phyloP scores from a whole-genome alignment of 2,329 filamentous ascomycete species.

The Aspergillus quadrilineatus region DNA sequence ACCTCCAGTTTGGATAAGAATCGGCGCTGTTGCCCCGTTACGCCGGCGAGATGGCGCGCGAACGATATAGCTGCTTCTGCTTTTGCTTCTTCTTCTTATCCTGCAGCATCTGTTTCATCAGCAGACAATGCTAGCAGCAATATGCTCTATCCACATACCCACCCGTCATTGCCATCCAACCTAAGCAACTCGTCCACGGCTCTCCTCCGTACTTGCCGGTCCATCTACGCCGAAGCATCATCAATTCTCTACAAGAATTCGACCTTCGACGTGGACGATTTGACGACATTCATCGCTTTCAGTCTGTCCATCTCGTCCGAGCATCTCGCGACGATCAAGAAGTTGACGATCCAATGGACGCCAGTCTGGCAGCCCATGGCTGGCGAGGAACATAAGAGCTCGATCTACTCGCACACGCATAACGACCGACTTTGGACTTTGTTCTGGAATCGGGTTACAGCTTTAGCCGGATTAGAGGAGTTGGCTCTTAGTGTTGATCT shows the following conservation, averaged over 20 bases:
- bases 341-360: slow-evolving; percentile 35
- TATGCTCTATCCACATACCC: slow-evolving; percentile 38
- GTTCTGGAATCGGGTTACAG: slow-evolving; percentile 31
- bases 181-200: slow-evolving; percentile 27
- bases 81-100: too few species aligned
- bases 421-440: slow-evolving; percentile 34
- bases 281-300: slow-evolving; percentile 39
- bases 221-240: slow-evolving; percentile 36
- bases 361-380: slow-evolving; percentile 37
- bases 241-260: slow-evolving; percentile 30
- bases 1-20: slow-evolving; percentile 27
- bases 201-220: slow-evolving; percentile 34
- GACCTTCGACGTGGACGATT: slow-evolving; percentile 37
- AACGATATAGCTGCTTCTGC: neutral
- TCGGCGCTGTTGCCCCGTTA: slow-evolving; percentile 35
- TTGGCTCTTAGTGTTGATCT: slow-evolving; percentile 32
- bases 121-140: slow-evolving; percentile 3
- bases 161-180: slow-evolving; percentile 22
- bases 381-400: slow-evolving; percentile 29
- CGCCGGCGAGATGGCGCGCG: slow-evolving; percentile 33
- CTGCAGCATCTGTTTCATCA: neutral
- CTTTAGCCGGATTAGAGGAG: slow-evolving; percentile 20
- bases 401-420: slow-evolving; percentile 39
- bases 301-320: slow-evolving; percentile 21
- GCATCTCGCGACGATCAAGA: slow-evolving; percentile 21